Base-by-base conservation (phyloP, 78 protist species). In the Capsaspora owczarzaki region DNA sequence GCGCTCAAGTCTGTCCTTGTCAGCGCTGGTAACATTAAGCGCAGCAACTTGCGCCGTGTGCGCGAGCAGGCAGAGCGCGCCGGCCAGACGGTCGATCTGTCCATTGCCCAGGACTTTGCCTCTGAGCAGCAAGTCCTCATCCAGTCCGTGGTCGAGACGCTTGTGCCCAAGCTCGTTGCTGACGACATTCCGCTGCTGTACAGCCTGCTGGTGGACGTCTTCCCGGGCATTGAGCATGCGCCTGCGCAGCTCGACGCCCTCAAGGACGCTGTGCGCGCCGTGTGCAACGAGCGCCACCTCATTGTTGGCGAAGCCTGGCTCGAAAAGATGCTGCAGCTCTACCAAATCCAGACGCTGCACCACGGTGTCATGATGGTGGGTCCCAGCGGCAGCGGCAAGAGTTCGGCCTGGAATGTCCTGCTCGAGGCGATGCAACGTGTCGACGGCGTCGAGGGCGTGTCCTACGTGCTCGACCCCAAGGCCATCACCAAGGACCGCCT, bases 351-450 rank as follows among this genome's bases (percentile, higher is more conserved):
- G 29, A n/a, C n/a, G 25, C 60, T 95, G 29, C 89, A 91, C 81
- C 98, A 95, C 78, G 98, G 98, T 29, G 78, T 96, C 70, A 95
- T 95, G 97, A 68, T 96, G 81, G 99, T 97, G 1, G 99, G 99
- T 43, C 93, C 95, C 16, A 29, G 89, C 6, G 95, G 97, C 51
- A 61, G 87, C 29, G 98, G 99, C 38, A 98, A 98, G 91, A 74
- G 97, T 0, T 44, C 89, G 5, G 94, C 95, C 4, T 93, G 97
- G 97, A 61, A 53, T 33, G 85, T 86, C 12, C 90, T 95, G 35
- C 79, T 90, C n/a, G 85, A 68, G 38, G 96, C 98, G 0, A 51
- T 94, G 44, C 85, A 85, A 61, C 74, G 84, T 1, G 66, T 92
- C n/a, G 88, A 88, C 19, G 60, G 69, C 12, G 33, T 43, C 8